Evolutionary conservation across 768 basidiomycete genomes (phyloP), one percentile per base, ranked within the genome.

Genomic region (Coprinopsis marcescibilis): DNA sequence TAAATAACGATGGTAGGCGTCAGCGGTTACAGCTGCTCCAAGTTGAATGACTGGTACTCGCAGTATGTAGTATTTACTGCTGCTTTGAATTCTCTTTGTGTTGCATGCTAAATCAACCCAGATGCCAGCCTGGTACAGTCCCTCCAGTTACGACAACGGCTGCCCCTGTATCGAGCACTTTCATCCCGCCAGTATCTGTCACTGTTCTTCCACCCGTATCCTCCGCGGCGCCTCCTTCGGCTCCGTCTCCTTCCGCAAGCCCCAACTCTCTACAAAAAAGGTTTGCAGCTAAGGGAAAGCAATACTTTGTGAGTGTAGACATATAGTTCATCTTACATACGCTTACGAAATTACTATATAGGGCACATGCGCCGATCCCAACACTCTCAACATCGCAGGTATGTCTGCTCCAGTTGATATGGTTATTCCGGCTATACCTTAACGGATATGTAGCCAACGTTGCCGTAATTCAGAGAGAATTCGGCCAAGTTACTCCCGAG

Each of bases 401-500:
- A 45, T 15, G 55, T 49, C 24, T 34, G 15, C 14, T 10, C n/a
- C 26, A 26, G 21, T 14, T 15, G 10, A 10, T n/a, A 23, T 4
- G 15, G 14, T 19, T 11, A 10, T 36, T 7, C 35, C 35, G 19
- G 11, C 3, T n/a, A 10, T 26, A 38, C 14, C 14, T 38, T 1
- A 26, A 35, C 32, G 8, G 39, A n/a, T 34, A 13, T 15, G 11
- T 19, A 65, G 66, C 61, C 35, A 69, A 68, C 49, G 57, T 52
- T 30, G 65, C 60, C 20, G 37, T 68, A 43, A 49, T 71, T 14
- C 60, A 54, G 46, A 54, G 62, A 23, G 64, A 71, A 38, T 71
- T 71, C 34, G 70, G 71, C 20, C 60, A 60, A n/a, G 64, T 71
- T 24, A 71, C 71, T 2, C 69, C 70, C 4, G 60, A 70, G 59